Evolutionary conservation across 1,284 basidiomycete genomes (phyloP).

Genomic region (Gymnopus androsaceus): DNA sequence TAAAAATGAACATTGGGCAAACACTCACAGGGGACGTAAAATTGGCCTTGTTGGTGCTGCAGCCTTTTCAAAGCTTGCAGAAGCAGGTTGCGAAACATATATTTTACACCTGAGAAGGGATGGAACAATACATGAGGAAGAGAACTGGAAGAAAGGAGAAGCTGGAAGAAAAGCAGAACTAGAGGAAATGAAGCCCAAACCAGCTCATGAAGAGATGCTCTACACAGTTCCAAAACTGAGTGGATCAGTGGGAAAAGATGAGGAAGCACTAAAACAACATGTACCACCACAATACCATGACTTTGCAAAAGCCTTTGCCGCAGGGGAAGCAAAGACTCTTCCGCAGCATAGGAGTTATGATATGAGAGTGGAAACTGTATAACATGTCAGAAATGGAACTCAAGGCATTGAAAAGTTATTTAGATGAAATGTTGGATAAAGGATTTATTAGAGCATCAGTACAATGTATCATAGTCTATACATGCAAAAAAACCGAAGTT

Average conservation of each 20-base stretch:
- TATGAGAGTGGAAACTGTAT: constrained; percentile 1
- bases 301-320: background rate
- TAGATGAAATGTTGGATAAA: constrained; percentile 8
- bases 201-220: too few species aligned
- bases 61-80: constrained; percentile 1
- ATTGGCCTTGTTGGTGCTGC: background rate
- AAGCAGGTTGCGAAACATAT: too few species aligned
- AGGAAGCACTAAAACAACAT: background rate
- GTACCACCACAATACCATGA: background rate
- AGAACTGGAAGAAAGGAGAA: too few species aligned
- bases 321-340: background rate
- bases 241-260: background rate
- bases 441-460: constrained; percentile 5
- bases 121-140: too few species aligned
- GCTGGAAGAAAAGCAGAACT: too few species aligned
- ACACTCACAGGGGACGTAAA: background rate
- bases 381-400: constrained; percentile 9
- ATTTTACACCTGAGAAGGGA: too few species aligned
- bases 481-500: too few species aligned
- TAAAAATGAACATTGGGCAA: background rate
- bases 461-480: too few species aligned
- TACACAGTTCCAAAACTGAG: too few species aligned
- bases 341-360: constrained; percentile 2
- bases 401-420: background rate
- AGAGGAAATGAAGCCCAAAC: too few species aligned